Percentiles rank a stretch among this genome's conserved stretches.
Conservation (phyloP, 306 rosid species). For the Luffa acutangula region DNA sequence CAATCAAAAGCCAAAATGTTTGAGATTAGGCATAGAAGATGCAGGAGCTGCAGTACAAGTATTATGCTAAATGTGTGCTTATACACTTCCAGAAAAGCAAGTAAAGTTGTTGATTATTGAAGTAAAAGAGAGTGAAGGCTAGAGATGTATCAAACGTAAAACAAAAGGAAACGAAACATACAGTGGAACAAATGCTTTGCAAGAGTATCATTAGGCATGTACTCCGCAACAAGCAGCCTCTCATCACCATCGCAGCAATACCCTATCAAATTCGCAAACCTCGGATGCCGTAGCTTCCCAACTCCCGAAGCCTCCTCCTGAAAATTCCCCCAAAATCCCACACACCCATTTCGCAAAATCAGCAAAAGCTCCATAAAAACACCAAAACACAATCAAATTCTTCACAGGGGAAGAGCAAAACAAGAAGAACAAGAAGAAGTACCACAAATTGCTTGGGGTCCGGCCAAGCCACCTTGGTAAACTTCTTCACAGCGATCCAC, state of each 20-base stretch:
- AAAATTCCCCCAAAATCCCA: constrained; percentile 4
- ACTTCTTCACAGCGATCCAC: constrained; percentile 96
- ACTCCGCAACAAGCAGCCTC: constrained; percentile 94
- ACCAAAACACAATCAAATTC: not conserved
- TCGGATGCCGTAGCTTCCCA: constrained; percentile 64
- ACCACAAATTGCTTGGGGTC: constrained; percentile 89
- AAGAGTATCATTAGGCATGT: constrained; percentile 93
- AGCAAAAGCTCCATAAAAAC: not conserved
- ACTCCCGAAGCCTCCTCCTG: constrained; percentile 90
- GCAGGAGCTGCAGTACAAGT: not conserved
- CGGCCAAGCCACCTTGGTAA: constrained; percentile 87
- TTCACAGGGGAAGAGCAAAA: not conserved
- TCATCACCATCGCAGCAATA: constrained; percentile 95
- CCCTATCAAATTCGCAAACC: constrained; percentile 87
- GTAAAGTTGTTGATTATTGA: not conserved
- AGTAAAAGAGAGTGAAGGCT: not conserved
- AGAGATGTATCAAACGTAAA: not conserved
- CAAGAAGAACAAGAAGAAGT: not conserved
- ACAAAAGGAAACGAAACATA: constrained; percentile 17
- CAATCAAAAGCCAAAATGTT: not conserved
- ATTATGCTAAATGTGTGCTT: not conserved
- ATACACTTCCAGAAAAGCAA: not conserved
- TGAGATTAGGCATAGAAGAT: not conserved
- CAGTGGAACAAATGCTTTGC: constrained; percentile 98
- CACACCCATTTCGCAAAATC: not conserved